Evolutionary conservation across 1,139 yeast species (phyloP).

Genomic region (Suhomyces choctaworum): DNA sequence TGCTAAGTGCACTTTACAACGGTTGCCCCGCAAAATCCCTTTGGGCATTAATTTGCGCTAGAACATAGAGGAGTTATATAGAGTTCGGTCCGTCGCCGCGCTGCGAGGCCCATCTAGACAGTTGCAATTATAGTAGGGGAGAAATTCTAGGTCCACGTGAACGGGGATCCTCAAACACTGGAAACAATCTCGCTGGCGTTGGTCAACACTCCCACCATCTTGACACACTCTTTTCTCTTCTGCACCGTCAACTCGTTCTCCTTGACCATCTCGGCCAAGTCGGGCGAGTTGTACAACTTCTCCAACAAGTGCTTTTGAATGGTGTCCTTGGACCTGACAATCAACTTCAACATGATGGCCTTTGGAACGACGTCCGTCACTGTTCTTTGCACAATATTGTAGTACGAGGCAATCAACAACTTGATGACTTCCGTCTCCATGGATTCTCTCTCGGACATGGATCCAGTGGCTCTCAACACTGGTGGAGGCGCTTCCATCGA

Average conservation of each 20-base stretch:
- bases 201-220: slow-evolving; percentile 88
- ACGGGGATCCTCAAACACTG: slow-evolving; percentile 52
- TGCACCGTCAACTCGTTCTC: slow-evolving; percentile 93
- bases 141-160: background rate
- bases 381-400: slow-evolving; percentile 88
- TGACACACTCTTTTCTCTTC: slow-evolving; percentile 90
- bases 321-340: slow-evolving; percentile 78
- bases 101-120: background rate
- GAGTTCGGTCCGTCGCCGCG: background rate
- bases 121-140: background rate
- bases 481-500: slow-evolving; percentile 98
- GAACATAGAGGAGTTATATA: background rate
- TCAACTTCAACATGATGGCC: slow-evolving; percentile 90
- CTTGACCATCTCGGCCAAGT: slow-evolving; percentile 75
- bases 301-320: slow-evolving; percentile 89
- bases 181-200: slow-evolving; percentile 92
- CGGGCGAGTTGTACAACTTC: slow-evolving; percentile 77
- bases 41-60: slow-evolving; percentile 3
- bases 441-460: slow-evolving; percentile 91
- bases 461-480: slow-evolving; percentile 90
- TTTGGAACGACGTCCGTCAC: slow-evolving; percentile 93
- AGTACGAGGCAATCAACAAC: slow-evolving; percentile 85
- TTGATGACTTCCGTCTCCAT: slow-evolving; percentile 97
- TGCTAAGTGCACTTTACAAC: too few species aligned
- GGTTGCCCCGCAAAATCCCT: background rate